A percentile compares a stretch with the other conserved stretches of the same genome.
phyloP scores from a whole-genome alignment of 2,329 filamentous ascomycete genomes.

The Aspergillus transmontanensis region DNA sequence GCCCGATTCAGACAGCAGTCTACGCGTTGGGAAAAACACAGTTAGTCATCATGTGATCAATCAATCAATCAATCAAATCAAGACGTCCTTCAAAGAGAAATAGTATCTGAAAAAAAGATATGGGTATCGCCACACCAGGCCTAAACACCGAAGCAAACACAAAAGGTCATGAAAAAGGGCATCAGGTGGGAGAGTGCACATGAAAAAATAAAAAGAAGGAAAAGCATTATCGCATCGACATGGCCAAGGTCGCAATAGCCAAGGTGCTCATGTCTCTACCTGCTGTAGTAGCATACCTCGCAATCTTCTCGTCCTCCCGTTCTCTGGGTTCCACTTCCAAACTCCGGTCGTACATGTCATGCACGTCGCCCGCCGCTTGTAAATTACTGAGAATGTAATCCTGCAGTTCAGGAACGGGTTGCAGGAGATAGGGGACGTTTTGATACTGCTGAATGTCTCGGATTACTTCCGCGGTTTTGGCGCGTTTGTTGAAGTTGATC shows the following conservation, averaged over 20 bases:
- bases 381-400: slow-evolving; percentile 97
- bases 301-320: slow-evolving; percentile 98
- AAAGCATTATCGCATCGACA: slow-evolving; percentile 35
- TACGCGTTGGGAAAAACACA: slow-evolving; percentile 36
- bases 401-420: slow-evolving; percentile 86
- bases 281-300: slow-evolving; percentile 68
- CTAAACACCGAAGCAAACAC: slow-evolving; percentile 10
- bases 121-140: slow-evolving; percentile 34
- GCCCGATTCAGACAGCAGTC: slow-evolving; percentile 52
- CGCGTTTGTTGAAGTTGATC: slow-evolving; percentile 98
- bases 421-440: slow-evolving; percentile 91
- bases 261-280: slow-evolving; percentile 38
- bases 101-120: slow-evolving; percentile 25
- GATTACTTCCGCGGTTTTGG: slow-evolving; percentile 97
- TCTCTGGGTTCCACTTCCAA: slow-evolving; percentile 90
- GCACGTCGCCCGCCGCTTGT: slow-evolving; percentile 91
- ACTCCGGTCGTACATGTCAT: slow-evolving; percentile 99
- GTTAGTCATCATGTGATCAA: slow-evolving; percentile 34
- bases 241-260: slow-evolving; percentile 36
- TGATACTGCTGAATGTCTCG: slow-evolving; percentile 98
- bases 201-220: slow-evolving; percentile 11
- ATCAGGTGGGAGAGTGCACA: slow-evolving; percentile 4
- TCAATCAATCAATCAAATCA: slow-evolving; percentile 15
- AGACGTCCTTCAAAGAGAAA: slow-evolving; percentile 17
- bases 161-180: slow-evolving; percentile 11